phyloP scores from a whole-genome alignment of 163 green algal species.

The Picocystis sp. region DNA sequence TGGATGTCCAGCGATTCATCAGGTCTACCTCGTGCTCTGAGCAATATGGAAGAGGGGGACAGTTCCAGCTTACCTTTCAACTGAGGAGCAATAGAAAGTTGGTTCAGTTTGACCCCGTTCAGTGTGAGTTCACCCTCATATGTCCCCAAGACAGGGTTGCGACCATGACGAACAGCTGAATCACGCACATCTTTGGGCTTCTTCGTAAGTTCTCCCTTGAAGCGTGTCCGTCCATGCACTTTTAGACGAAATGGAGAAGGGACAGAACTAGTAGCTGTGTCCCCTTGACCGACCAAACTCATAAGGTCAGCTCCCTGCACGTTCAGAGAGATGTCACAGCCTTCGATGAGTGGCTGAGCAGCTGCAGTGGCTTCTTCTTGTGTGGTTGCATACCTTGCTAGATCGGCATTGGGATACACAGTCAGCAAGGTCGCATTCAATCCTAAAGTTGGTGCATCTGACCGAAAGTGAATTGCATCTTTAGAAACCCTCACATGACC shows the following conservation, averaged over 20 bases:
- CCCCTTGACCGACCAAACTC: not conserved
- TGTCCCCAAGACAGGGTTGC: too few relatives aligned
- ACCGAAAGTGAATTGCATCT: conserved; percentile 7
- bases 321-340: not conserved
- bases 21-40: conserved; percentile 26
- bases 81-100: conserved; percentile 39
- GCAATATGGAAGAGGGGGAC: conserved; percentile 1
- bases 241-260: too few relatives aligned
- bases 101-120: conserved; percentile 51
- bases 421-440: conserved; percentile 3
- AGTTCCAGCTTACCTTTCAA: conserved; percentile 31
- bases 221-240: not conserved
- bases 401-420: not conserved
- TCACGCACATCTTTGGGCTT: too few relatives aligned
- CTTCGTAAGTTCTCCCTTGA: conserved; percentile 2
- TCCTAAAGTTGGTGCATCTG: conserved; percentile 1
- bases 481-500: conserved; percentile 10
- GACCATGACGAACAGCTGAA: too few relatives aligned
- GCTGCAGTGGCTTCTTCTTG: conserved; percentile 9
- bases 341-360: conserved; percentile 7
- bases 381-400: conserved; percentile 1
- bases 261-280: not conserved
- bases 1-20: conserved; percentile 58
- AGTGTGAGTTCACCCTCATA: conserved; percentile 30
- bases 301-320: not conserved